A percentile compares a stretch with the other conserved stretches of the same genome.
Conservation (phyloP, 495 filamentous ascomycete species). For the Lasiosphaeris hirsuta region DNA sequence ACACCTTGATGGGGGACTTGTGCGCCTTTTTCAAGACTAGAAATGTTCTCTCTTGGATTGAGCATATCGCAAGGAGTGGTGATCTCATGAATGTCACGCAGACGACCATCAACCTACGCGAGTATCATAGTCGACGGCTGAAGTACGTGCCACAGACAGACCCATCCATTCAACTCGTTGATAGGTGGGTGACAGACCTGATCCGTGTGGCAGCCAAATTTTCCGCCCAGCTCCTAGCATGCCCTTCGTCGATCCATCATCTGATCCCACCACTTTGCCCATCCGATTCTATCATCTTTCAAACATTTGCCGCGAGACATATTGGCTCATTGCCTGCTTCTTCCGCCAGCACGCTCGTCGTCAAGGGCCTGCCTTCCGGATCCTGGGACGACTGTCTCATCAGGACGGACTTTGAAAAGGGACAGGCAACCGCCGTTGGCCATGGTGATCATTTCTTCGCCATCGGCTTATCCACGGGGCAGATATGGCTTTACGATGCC, state of each 20-base stretch:
- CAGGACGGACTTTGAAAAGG: slow-evolving; percentile 24
- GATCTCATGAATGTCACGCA: slow-evolving; percentile 18
- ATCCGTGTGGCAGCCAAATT: slow-evolving; percentile 35
- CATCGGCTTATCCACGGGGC: slow-evolving; percentile 27
- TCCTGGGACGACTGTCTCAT: slow-evolving; percentile 34
- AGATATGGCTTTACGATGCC: slow-evolving; percentile 25
- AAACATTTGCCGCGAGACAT: slow-evolving; percentile 13
- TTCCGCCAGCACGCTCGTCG: not conserved
- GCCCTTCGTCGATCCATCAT: slow-evolving; percentile 33
- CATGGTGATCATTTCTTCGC: slow-evolving; percentile 26
- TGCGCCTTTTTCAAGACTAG: slow-evolving; percentile 20
- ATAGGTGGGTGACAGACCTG: slow-evolving; percentile 32
- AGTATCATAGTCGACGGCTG: slow-evolving; percentile 22
- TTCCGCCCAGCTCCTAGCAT: slow-evolving; percentile 22
- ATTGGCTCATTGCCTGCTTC: not conserved
- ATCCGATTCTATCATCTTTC: slow-evolving; percentile 23
- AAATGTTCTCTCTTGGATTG: slow-evolving; percentile 30
- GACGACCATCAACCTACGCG: slow-evolving; percentile 28
- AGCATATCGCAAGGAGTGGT: slow-evolving; percentile 22
- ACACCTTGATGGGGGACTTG: slow-evolving; percentile 17
- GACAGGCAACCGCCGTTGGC: slow-evolving; percentile 14
- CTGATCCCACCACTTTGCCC: slow-evolving; percentile 36
- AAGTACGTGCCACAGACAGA: slow-evolving; percentile 27
- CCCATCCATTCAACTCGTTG: slow-evolving; percentile 11
- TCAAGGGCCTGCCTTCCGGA: slow-evolving; percentile 16